These are phyloP conservation scores for Immersiella caudata DNA, from an alignment of 495 filamentous ascomycete species.

Conservation along the genomic window DNA sequence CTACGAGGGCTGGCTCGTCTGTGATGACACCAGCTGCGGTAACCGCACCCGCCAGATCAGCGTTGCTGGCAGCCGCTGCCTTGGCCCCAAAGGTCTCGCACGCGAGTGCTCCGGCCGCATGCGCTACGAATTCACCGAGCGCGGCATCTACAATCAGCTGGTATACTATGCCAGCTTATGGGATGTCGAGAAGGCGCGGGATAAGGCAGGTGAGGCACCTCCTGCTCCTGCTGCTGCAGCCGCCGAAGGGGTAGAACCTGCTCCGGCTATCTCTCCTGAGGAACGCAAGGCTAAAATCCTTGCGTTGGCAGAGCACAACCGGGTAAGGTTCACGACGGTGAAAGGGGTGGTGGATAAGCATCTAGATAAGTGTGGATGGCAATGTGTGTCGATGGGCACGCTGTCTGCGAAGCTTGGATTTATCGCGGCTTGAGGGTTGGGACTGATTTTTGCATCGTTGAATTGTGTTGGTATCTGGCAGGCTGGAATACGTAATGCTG, in stretches of 20 bases:
- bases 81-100: conserved; percentile 81
- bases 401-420: conserved; percentile 69
- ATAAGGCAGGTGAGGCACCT: conserved; percentile 40
- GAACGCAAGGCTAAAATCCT: conserved; percentile 56
- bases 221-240: conserved; percentile 1
- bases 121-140: conserved; percentile 85
- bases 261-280: conserved; percentile 44
- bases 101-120: conserved; percentile 84
- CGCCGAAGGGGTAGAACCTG: conserved; percentile 33
- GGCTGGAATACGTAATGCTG: not conserved
- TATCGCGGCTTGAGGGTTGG: conserved; percentile 24
- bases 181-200: conserved; percentile 83
- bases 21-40: conserved; percentile 84
- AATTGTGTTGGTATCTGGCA: not conserved
- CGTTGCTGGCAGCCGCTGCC: conserved; percentile 87
- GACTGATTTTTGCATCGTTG: conserved; percentile 19
- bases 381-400: conserved; percentile 95
- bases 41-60: conserved; percentile 87
- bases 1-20: conserved; percentile 89
- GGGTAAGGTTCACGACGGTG: conserved; percentile 72
- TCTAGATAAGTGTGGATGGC: conserved; percentile 88
- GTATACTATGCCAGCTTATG: conserved; percentile 83
- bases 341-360: conserved; percentile 81
- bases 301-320: conserved; percentile 78
- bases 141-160: conserved; percentile 90